These are phyloP conservation scores for Hygrocybe punicea DNA, from an alignment of 768 basidiomycete genomes.

Conservation along the genomic window DNA sequence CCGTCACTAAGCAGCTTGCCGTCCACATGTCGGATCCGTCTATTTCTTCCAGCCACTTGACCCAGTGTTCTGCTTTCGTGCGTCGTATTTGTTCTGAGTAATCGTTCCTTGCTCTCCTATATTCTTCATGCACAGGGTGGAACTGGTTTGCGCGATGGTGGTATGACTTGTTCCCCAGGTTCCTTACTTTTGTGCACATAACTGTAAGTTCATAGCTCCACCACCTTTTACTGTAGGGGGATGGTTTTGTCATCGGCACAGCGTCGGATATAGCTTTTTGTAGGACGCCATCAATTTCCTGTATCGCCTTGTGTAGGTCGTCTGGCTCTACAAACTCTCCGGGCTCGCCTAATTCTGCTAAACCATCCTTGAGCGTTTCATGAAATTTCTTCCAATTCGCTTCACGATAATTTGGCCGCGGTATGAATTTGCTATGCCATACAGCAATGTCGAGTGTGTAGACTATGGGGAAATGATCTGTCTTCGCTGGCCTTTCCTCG, in stretches of 20 bases:
- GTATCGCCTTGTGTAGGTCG: not conserved
- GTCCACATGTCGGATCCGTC: slow-evolving; percentile 9
- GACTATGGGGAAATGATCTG: slow-evolving; percentile 44
- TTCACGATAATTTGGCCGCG: not conserved
- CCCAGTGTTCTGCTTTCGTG: slow-evolving; percentile 15
- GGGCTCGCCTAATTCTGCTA: not conserved
- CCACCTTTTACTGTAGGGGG: slow-evolving; percentile 1
- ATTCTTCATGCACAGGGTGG: too few species aligned
- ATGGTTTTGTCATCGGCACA: not conserved
- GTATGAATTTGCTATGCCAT: not conserved
- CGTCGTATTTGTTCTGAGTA: not conserved
- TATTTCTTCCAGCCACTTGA: too few species aligned
- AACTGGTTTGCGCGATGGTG: not conserved
- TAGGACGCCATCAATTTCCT: not conserved
- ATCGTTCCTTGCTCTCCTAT: not conserved
- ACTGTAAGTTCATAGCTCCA: not conserved
- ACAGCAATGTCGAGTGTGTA: slow-evolving; percentile 24
- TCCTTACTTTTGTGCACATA: not conserved
- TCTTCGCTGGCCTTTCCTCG: too few species aligned
- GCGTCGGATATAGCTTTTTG: not conserved
- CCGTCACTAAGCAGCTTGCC: slow-evolving; percentile 11
- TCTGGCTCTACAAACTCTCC: not conserved
- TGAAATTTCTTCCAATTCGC: not conserved
- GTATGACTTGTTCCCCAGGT: not conserved
- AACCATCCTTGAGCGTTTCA: too few species aligned